These are phyloP conservation scores for Metarhizium rileyi DNA, from an alignment of 2,329 filamentous ascomycete species.

Conservation along the genomic window DNA sequence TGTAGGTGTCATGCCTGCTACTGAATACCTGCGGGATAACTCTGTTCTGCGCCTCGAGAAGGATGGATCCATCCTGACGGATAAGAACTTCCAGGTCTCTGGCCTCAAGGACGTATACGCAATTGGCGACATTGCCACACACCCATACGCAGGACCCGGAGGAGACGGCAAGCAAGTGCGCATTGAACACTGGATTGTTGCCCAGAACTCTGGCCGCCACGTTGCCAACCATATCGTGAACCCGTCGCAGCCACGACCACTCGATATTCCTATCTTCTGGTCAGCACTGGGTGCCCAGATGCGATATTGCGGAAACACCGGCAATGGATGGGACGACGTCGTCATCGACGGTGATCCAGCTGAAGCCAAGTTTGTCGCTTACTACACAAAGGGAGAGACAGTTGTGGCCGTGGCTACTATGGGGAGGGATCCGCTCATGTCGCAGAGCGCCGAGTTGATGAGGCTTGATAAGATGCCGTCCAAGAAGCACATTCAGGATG, in stretches of 20 bases:
- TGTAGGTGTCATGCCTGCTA: slow-evolving; percentile 79
- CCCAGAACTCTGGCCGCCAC: slow-evolving; percentile 79
- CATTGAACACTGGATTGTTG: slow-evolving; percentile 98
- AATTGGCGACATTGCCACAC: slow-evolving; percentile 89
- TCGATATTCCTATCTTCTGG: slow-evolving; percentile 95
- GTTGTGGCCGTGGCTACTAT: slow-evolving; percentile 88
- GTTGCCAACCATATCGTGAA: slow-evolving; percentile 70
- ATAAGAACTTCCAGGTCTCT: slow-evolving; percentile 68
- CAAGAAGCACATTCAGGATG: slow-evolving; percentile 65
- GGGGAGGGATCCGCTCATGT: slow-evolving; percentile 81
- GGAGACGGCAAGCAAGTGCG: slow-evolving; percentile 63
- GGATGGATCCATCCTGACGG: slow-evolving; percentile 77
- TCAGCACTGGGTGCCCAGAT: slow-evolving; percentile 83
- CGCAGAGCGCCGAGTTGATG: slow-evolving; percentile 78
- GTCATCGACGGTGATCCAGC: slow-evolving; percentile 68
- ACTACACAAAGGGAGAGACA: slow-evolving; percentile 76
- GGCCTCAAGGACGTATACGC: slow-evolving; percentile 80
- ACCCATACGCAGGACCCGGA: slow-evolving; percentile 86
- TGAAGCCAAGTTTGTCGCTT: slow-evolving; percentile 77
- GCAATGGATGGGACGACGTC: slow-evolving; percentile 74
- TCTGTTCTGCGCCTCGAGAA: slow-evolving; percentile 58
- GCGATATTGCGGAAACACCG: slow-evolving; percentile 84
- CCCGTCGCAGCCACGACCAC: slow-evolving; percentile 46
- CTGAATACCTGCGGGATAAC: slow-evolving; percentile 70
- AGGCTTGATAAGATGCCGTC: slow-evolving; percentile 68